phyloP scores from a whole-genome alignment of 306 rosid genomes.

The Glycine latifolia region DNA sequence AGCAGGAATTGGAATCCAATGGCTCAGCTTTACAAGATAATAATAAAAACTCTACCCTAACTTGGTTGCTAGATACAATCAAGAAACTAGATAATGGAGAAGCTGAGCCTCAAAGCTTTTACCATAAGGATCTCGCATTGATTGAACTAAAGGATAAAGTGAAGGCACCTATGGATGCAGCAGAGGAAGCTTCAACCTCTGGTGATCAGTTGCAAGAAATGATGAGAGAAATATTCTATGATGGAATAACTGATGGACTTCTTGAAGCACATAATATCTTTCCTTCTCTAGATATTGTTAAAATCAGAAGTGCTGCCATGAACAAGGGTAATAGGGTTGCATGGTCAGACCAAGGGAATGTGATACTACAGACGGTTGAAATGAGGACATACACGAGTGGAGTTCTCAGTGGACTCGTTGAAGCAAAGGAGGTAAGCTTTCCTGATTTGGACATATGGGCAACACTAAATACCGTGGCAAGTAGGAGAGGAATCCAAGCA shows the following conservation, averaged over 20 bases:
- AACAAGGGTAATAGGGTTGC: neutral
- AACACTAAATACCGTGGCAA: neutral
- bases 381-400: slow-evolving; percentile 4
- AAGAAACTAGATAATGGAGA: neutral
- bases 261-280: neutral
- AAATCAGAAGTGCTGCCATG: neutral
- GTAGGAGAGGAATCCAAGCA: neutral
- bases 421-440: slow-evolving; percentile 12
- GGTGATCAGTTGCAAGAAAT: neutral
- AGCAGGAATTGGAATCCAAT: neutral
- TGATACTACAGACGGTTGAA: neutral
- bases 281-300: neutral
- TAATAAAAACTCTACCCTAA: neutral
- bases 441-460: neutral
- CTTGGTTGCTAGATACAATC: neutral
- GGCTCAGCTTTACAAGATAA: neutral
- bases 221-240: neutral
- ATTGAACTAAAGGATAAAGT: neutral
- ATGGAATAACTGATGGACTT: neutral
- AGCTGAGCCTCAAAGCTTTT: neutral
- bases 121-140: neutral
- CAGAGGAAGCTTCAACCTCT: too few relatives aligned
- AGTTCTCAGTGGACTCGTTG: slow-evolving; percentile 3
- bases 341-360: too few relatives aligned
- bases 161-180: neutral